These are phyloP conservation scores for Cercospora sp. DNA, from an alignment of 2,329 filamentous ascomycete genomes.

Conservation along the genomic window DNA sequence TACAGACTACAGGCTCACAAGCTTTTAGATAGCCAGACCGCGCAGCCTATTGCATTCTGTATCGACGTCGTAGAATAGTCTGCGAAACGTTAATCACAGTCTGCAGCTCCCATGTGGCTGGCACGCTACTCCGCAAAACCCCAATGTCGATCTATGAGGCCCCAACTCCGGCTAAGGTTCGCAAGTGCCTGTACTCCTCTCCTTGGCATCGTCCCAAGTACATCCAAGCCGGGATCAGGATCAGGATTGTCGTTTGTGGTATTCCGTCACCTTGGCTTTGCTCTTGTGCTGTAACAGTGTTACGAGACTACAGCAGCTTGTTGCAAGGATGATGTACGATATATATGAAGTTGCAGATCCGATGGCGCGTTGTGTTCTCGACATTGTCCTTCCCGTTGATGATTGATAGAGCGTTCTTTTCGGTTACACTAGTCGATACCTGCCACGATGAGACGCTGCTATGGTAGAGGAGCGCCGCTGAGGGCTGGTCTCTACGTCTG, in stretches of 20 bases:
- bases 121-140: constrained; percentile 1
- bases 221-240: constrained; percentile 10
- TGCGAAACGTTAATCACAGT: neutral
- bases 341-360: neutral
- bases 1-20: neutral
- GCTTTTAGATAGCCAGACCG: neutral
- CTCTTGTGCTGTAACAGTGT: constrained; percentile 7
- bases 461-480: constrained; percentile 25
- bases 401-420: neutral
- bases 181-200: constrained; percentile 12
- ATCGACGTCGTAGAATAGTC: neutral
- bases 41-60: neutral
- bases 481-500: constrained; percentile 24
- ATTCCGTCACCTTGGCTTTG: constrained; percentile 15
- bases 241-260: constrained; percentile 7
- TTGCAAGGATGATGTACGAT: neutral
- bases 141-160: constrained; percentile 4
- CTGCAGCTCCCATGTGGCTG: neutral
- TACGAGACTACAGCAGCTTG: neutral
- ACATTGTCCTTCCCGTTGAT: neutral
- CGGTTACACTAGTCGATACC: neutral
- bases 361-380: neutral
- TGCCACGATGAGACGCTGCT: constrained; percentile 16
- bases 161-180: neutral
- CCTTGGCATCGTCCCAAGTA: constrained; percentile 10